Evolutionary conservation across 176 grass and related monocot genomes (phyloP).

Genomic region (Rhynchospora breviuscula): DNA sequence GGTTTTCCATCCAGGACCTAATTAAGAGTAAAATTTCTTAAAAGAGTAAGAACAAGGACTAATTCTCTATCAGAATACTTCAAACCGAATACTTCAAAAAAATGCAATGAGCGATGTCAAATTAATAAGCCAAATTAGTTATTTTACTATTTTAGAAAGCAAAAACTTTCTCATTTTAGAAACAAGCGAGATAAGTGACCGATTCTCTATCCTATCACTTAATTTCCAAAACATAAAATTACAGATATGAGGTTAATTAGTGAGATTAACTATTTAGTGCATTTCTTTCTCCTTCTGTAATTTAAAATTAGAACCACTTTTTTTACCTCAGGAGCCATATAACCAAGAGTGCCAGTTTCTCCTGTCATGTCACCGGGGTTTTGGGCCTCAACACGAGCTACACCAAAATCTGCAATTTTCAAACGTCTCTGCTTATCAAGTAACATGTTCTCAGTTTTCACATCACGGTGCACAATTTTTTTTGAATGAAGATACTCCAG

Average conservation of each 20-base stretch:
- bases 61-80: neutral
- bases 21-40: neutral
- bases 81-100: neutral
- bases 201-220: too few relatives aligned
- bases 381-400: constrained; percentile 77
- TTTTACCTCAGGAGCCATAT: constrained; percentile 89
- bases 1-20: constrained; percentile 59
- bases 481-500: constrained; percentile 74
- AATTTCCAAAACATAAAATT: too few relatives aligned
- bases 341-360: constrained; percentile 73
- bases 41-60: neutral
- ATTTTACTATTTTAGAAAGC: neutral
- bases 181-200: too few relatives aligned
- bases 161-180: neutral
- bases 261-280: neutral
- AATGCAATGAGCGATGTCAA: neutral
- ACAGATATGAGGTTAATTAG: too few relatives aligned
- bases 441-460: constrained; percentile 94
- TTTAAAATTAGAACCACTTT: neutral
- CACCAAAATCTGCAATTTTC: constrained; percentile 89
- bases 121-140: neutral
- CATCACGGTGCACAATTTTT: constrained; percentile 81
- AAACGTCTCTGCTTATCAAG: constrained; percentile 49
- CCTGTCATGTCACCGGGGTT: constrained; percentile 59
- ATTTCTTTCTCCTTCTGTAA: neutral